These are phyloP conservation scores for Prunus armeniaca DNA, from an alignment of 306 rosid species.

Conservation along the genomic window DNA sequence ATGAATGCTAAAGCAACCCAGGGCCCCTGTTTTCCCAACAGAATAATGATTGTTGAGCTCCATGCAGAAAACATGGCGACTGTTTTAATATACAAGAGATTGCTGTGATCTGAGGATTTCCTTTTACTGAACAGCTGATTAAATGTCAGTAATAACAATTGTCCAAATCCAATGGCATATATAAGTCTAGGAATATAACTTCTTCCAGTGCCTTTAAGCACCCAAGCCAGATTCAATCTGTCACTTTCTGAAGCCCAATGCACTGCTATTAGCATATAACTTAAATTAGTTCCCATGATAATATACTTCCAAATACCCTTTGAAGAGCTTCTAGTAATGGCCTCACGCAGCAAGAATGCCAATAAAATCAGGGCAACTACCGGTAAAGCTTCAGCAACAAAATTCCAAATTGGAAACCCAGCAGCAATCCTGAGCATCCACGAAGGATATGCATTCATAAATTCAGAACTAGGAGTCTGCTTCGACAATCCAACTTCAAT, in stretches of 20 bases:
- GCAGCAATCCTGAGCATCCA: slow-evolving; percentile 59
- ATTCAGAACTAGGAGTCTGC: slow-evolving; percentile 82
- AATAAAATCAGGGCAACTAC: slow-evolving; percentile 54
- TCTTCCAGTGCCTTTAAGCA: slow-evolving; percentile 49
- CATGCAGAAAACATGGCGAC: slow-evolving; percentile 65
- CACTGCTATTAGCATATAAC: slow-evolving; percentile 61
- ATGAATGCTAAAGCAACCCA: slow-evolving; percentile 63
- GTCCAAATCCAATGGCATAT: slow-evolving; percentile 69
- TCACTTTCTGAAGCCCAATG: slow-evolving; percentile 63
- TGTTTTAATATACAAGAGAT: slow-evolving; percentile 46
- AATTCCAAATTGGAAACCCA: slow-evolving; percentile 55
- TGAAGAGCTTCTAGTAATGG: slow-evolving; percentile 29
- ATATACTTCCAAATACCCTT: slow-evolving; percentile 54
- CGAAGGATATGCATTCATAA: slow-evolving; percentile 56
- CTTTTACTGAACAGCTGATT: slow-evolving; percentile 34
- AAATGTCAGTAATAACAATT: slow-evolving; percentile 53
- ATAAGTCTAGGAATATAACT: slow-evolving; percentile 62
- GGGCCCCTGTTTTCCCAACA: slow-evolving; percentile 91
- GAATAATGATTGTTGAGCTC: slow-evolving; percentile 78
- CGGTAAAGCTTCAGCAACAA: slow-evolving; percentile 57
- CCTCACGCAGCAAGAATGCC: slow-evolving; percentile 62
- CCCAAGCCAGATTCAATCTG: slow-evolving; percentile 33
- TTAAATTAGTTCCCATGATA: slow-evolving; percentile 48
- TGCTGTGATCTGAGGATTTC: slow-evolving; percentile 36
- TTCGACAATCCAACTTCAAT: slow-evolving; percentile 83